Base-by-base conservation (phyloP, 441 rosid genomes). In the Erysimum pusillum region DNA sequence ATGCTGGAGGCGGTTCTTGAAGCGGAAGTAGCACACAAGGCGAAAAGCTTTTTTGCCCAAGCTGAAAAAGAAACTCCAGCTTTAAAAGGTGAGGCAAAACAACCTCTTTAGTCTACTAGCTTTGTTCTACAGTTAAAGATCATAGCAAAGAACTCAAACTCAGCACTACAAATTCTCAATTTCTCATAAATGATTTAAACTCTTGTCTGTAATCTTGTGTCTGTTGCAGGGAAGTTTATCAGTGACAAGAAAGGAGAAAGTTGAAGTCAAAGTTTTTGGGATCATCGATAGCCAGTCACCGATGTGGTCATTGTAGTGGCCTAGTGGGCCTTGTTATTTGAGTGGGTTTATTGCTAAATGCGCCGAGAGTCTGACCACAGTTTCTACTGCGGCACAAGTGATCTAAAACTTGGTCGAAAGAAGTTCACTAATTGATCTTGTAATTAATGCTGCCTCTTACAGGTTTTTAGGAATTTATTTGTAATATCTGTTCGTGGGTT, bases 21-120 rank as follows among this genome's bases (percentile, higher is more conserved):
- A 83, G 90, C 96, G 4, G 96, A 92, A 78, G 94, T 88, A 54
- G 94, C 91, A 20, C 79, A 15, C 48, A 89, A 86, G n/a, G 96
- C 97, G 13, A 89, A 86, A 79, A 83, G 76, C 42, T 90, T 87
- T 78, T 92, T 90, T 52, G 82, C 90, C 51, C 87, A 79, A 76
- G 91, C 90, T 22, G 83, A 87, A 45, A 86, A 88, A 80, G 87
- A 85, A 73, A 80, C 81, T 64, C 77, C 80, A 14, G 36, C 74
- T 57, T 73, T 78, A 52, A 77, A 86, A 75, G 83, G 80, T 80
- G 46, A 25, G 4, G 12, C 72, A 36, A 25, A 74, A 8, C 31
- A 22, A 73, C 1, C 34, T 42, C 48, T 31, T 36, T 59, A 39
- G 32, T 31, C n/a, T 73, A 51, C 22, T 22, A 22, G 25, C 25